Evolutionary conservation across 2,329 filamentous ascomycete genomes (phyloP), one percentile per base, ranked within the genome.

Genomic region (Nannizziopsis arthrosporioides): DNA sequence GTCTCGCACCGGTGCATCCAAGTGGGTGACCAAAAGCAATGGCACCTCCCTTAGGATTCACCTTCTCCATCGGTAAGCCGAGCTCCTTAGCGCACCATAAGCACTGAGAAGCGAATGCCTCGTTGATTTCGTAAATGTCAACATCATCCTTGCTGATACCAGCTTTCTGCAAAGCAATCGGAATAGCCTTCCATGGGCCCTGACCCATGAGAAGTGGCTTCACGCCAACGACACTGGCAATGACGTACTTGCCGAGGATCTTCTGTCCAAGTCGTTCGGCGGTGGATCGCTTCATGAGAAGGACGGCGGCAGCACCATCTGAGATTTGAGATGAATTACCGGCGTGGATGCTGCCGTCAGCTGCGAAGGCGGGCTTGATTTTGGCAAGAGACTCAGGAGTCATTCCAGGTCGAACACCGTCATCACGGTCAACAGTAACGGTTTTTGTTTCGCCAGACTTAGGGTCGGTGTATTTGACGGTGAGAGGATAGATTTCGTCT

Each of bases 121-220:
- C 92, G 74, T 98, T 98, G 76, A 98, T 95, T 78, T 98, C 92
- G 62, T 79, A 96, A 62, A 96, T 90, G 65, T 96, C 92, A 27
- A 98, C 87, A 57, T 96, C 90, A 49, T 94, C 83, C 68, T 82
- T 86, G 63, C 73, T 75, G 59, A 98, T 80, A 51, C 89, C 88
- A 0, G 89, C 85, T 66, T 92, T 89, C 64, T 85, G 77, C 49
- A 95, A 81, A 3, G 86, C 89, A 64, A 89, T 84, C 55, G 92
- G 92, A 61, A 98, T 96, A 49, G 92, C 89, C 69, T 89, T 89
- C 80, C 87, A 94, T 44, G 92, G 92, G 1, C 92, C 92, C 56
- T 94, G 75, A 54, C 92, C 92, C 92, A 98, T 96, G 57, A 96
- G 82, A 49, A 95, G 77, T 37, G 92, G 92, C 62, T 85, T 80